phyloP scores from a whole-genome alignment of 192 early-diverging fungal species.

The Allomyces javanicus region DNA sequence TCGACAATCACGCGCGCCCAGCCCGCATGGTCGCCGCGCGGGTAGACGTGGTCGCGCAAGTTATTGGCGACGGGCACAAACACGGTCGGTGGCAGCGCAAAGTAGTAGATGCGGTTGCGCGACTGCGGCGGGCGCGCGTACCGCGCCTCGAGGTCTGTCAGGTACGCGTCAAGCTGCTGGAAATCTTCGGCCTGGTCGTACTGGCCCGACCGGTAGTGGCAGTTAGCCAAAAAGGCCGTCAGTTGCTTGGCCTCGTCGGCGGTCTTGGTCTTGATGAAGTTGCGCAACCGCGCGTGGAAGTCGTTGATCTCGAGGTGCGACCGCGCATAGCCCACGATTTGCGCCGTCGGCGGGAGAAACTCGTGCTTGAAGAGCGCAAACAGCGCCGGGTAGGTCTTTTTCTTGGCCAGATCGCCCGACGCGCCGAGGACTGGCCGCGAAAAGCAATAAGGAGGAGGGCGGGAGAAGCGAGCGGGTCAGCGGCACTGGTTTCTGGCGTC shows the following conservation, averaged over 20 bases:
- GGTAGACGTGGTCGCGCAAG: slow-evolving; percentile 49
- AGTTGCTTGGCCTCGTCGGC: slow-evolving; percentile 36
- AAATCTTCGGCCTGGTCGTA: slow-evolving; percentile 65
- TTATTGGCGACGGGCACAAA: slow-evolving; percentile 68
- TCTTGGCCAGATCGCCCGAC: slow-evolving; percentile 90
- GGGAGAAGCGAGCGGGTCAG: too few species aligned
- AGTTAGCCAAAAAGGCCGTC: slow-evolving; percentile 39
- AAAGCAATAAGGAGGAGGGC: too few species aligned
- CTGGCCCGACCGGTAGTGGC: slow-evolving; percentile 59
- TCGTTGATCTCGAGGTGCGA: slow-evolving; percentile 50
- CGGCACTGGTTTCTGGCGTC: too few species aligned
- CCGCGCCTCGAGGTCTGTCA: slow-evolving; percentile 33
- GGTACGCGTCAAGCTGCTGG: slow-evolving; percentile 34
- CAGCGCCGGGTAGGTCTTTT: slow-evolving; percentile 92
- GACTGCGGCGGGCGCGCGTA: slow-evolving; percentile 15
- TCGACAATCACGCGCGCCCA: slow-evolving; percentile 82
- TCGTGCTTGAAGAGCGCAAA: slow-evolving; percentile 78
- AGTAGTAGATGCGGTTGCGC: slow-evolving; percentile 68
- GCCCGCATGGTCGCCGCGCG: slow-evolving; percentile 18
- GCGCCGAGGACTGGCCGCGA: slow-evolving; percentile 49
- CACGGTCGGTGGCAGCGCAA: slow-evolving; percentile 89
- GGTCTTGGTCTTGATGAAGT: slow-evolving; percentile 42
- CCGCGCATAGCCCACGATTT: slow-evolving; percentile 85
- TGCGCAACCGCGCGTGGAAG: slow-evolving; percentile 51
- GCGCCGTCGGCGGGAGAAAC: slow-evolving; percentile 50